phyloP scores from a whole-genome alignment of 768 basidiomycete species.

The Suillus fuscotomentosus region DNA sequence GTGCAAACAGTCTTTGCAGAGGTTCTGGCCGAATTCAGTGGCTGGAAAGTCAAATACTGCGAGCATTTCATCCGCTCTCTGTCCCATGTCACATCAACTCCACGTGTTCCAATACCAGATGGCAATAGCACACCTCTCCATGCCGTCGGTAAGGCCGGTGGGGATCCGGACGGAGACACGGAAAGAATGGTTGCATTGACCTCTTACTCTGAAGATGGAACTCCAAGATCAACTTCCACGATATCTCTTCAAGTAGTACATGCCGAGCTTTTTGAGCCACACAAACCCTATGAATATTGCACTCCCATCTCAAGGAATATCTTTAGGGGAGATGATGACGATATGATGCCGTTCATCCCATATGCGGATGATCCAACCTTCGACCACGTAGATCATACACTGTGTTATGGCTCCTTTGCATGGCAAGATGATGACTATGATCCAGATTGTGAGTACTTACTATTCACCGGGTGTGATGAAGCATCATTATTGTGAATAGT shows the following conservation, averaged over 20 bases:
- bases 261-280: slow-evolving; percentile 16
- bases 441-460: slow-evolving; percentile 39
- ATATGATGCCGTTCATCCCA: slow-evolving; percentile 58
- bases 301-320: slow-evolving; percentile 48
- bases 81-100: background rate
- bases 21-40: background rate
- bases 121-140: background rate
- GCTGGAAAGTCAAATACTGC: slow-evolving; percentile 3
- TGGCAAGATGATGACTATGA: slow-evolving; percentile 46
- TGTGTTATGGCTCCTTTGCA: slow-evolving; percentile 42
- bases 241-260: slow-evolving; percentile 3
- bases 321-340: slow-evolving; percentile 56
- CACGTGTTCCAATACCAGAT: background rate
- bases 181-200: background rate
- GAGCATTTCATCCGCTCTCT: slow-evolving; percentile 1
- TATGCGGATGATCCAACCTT: slow-evolving; percentile 62
- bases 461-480: background rate
- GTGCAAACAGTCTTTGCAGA: background rate
- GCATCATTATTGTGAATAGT: slow-evolving; percentile 25
- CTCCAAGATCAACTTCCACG: background rate
- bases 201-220: background rate
- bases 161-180: background rate
- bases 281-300: slow-evolving; percentile 55
- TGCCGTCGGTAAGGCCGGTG: background rate
- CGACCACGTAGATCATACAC: slow-evolving; percentile 35